Percentiles rank a stretch among this genome's conserved stretches.
Evolutionary conservation across 371 early-diverging fungal species (phyloP).

Genomic region (Mucor lusitanicus): DNA sequence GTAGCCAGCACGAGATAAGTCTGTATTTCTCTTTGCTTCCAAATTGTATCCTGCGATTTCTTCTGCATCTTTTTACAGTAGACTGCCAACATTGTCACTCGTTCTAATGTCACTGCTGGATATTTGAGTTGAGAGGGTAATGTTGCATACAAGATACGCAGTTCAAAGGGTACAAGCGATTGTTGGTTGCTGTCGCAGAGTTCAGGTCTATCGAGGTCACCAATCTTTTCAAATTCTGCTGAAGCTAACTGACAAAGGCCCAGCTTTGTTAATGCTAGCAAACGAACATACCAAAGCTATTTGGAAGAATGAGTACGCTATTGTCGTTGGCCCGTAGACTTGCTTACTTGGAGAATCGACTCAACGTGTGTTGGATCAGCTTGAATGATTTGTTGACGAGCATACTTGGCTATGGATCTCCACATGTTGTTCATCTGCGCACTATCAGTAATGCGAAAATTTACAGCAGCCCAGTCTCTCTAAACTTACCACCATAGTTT

Average conservation of each 20-base stretch:
- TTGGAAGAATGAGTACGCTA: not conserved
- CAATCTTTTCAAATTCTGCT: conserved; percentile 63
- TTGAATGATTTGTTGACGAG: conserved; percentile 52
- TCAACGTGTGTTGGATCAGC: conserved; percentile 40
- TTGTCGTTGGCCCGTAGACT: not conserved
- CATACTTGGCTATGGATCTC: conserved; percentile 60
- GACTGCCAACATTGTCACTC: conserved; percentile 53
- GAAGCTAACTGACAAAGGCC: conserved; percentile 61
- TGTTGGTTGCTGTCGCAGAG: conserved; percentile 35
- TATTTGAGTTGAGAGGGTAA: conserved; percentile 56
- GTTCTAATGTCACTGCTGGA: conserved; percentile 48
- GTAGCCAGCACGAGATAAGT: conserved; percentile 57
- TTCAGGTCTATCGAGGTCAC: conserved; percentile 53
- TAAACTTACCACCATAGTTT: conserved; percentile 31
- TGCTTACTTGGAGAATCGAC: conserved; percentile 29
- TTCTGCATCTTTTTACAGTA: conserved; percentile 52
- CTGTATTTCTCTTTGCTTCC: conserved; percentile 54
- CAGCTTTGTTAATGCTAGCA: conserved; percentile 55
- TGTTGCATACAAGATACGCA: conserved; percentile 53
- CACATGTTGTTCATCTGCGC: conserved; percentile 59
- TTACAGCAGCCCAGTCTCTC: not conserved
- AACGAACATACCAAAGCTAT: conserved; percentile 60
- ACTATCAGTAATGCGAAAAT: no score
- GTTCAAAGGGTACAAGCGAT: conserved; percentile 58
- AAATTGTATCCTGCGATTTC: conserved; percentile 15